These are phyloP conservation scores for Aspergillus bridgeri DNA, from an alignment of 495 filamentous ascomycete genomes.

Conservation along the genomic window DNA sequence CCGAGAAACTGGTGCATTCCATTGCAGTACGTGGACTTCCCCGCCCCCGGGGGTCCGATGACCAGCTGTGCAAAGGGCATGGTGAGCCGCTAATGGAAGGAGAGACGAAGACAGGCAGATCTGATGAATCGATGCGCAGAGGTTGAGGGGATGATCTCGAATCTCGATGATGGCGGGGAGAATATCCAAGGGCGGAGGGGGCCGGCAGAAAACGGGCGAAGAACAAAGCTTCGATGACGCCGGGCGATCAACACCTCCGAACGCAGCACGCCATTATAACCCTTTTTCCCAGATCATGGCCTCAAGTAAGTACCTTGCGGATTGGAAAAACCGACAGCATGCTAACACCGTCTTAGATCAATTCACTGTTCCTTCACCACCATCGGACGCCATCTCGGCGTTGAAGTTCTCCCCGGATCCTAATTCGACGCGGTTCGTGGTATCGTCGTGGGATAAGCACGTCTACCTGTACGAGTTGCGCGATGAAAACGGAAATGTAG, in stretches of 20 bases:
- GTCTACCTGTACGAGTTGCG: slow-evolving; percentile 85
- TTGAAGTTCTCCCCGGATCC: slow-evolving; percentile 76
- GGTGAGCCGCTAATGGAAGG: not conserved
- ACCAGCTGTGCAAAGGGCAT: slow-evolving; percentile 76
- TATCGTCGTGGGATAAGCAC: slow-evolving; percentile 92
- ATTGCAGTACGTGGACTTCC: slow-evolving; percentile 97
- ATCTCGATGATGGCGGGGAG: slow-evolving; percentile 30
- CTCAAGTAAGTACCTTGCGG: slow-evolving; percentile 29
- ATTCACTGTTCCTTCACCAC: slow-evolving; percentile 55
- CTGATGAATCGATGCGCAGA: not conserved
- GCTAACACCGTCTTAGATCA: slow-evolving; percentile 36
- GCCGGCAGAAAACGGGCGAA: slow-evolving; percentile 37
- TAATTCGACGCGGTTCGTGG: slow-evolving; percentile 64
- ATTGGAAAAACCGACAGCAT: not conserved
- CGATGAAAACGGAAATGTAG: slow-evolving; percentile 52
- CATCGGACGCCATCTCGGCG: slow-evolving; percentile 84
- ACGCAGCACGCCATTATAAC: not conserved
- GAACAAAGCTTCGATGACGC: slow-evolving; percentile 28
- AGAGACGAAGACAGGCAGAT: not conserved
- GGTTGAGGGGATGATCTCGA: not conserved
- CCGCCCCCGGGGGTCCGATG: slow-evolving; percentile 87
- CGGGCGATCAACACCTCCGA: slow-evolving; percentile 19
- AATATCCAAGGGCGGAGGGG: slow-evolving; percentile 31
- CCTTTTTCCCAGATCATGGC: slow-evolving; percentile 28
- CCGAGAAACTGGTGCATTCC: slow-evolving; percentile 98